A percentile compares a stretch with the other conserved stretches of the same genome.
phyloP scores from a whole-genome alignment of 2,329 filamentous ascomycete genomes.

The Aspergillus felis region DNA sequence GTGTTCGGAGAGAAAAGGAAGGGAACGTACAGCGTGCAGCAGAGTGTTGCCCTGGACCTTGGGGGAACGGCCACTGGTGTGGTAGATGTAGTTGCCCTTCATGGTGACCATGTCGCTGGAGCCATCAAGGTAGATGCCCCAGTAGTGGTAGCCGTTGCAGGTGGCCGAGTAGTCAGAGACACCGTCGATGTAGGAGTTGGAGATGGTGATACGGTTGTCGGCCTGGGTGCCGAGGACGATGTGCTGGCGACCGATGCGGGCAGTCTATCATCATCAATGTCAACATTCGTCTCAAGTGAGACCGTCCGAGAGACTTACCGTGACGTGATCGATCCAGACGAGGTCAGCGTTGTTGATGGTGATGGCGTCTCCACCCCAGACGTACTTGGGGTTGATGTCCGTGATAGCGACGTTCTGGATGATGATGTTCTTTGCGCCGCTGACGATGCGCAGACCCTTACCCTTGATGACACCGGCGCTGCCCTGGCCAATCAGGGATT shows the following conservation, averaged over 20 bases:
- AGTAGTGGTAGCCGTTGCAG: conserved; percentile 59
- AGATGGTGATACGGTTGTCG: conserved; percentile 55
- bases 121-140: conserved; percentile 57
- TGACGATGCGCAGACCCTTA: conserved; percentile 50
- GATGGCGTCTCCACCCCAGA: conserved; percentile 58
- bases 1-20: background rate
- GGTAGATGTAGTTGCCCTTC: conserved; percentile 60
- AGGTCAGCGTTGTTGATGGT: conserved; percentile 43
- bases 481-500: conserved; percentile 54
- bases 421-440: conserved; percentile 52
- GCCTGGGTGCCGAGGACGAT: conserved; percentile 55
- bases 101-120: conserved; percentile 55
- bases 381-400: conserved; percentile 53
- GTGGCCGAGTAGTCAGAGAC: conserved; percentile 51
- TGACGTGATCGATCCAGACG: conserved; percentile 51
- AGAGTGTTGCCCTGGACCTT: conserved; percentile 55
- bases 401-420: conserved; percentile 56
- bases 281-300: too few species aligned
- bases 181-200: conserved; percentile 58
- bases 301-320: conserved; percentile 9
- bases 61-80: conserved; percentile 54
- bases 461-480: conserved; percentile 52
- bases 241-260: conserved; percentile 57
- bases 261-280: conserved; percentile 36
- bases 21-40: conserved; percentile 46